phyloP scores from a whole-genome alignment of 176 grass and related monocot genomes.

The Guadua angustifolia region DNA sequence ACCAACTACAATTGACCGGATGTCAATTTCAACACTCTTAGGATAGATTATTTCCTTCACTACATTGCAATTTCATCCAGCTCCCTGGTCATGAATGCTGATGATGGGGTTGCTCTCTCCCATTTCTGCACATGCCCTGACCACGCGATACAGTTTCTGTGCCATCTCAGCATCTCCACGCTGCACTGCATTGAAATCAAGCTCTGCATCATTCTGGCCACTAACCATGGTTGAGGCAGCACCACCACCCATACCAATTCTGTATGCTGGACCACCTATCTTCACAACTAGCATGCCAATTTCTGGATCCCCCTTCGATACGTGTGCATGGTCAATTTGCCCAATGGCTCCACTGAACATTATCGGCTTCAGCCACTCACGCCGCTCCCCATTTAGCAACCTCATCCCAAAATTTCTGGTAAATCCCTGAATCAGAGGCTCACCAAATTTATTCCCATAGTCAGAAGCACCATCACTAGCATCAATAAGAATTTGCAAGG shows the following conservation, averaged over 20 bases:
- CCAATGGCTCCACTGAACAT: conserved; percentile 91
- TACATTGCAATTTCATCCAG: conserved; percentile 83
- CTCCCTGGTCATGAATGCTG: conserved; percentile 91
- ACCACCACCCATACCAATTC: conserved; percentile 89
- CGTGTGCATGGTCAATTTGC: conserved; percentile 75
- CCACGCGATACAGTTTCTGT: conserved; percentile 77
- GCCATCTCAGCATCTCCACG: conserved; percentile 93
- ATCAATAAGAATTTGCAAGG: conserved; percentile 76
- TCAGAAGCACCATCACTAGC: conserved; percentile 80
- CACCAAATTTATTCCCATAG: conserved; percentile 91
- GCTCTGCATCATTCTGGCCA: conserved; percentile 79
- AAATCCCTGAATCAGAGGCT: conserved; percentile 78
- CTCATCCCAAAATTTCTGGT: conserved; percentile 80
- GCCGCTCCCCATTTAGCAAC: conserved; percentile 29
- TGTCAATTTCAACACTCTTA: conserved; percentile 86
- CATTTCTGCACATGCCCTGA: conserved; percentile 80
- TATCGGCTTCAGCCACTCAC: conserved; percentile 87
- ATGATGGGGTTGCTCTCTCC: conserved; percentile 73
- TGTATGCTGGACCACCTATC: conserved; percentile 83
- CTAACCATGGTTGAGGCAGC: conserved; percentile 87
- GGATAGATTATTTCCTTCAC: conserved; percentile 77
- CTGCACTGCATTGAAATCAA: conserved; percentile 84
- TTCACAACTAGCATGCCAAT: conserved; percentile 91
- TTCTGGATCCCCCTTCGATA: conserved; percentile 68
- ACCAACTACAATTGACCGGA: conserved; percentile 58